Conservation (phyloP, 768 basidiomycete species). For the Boletus vermiculosoides region DNA sequence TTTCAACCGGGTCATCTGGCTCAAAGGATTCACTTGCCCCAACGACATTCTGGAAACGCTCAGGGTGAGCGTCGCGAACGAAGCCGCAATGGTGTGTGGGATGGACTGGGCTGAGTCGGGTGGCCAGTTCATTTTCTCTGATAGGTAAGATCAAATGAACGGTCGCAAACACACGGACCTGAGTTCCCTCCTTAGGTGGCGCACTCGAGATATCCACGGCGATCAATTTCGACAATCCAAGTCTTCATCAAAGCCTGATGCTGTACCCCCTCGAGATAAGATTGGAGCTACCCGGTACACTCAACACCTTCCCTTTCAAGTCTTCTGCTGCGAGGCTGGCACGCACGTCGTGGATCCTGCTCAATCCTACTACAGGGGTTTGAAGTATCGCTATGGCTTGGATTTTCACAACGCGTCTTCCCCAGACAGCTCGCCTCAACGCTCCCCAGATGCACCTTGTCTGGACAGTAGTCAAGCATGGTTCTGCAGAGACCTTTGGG, state of each 20-base stretch:
- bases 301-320: conserved; percentile 95
- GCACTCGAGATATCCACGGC: conserved; percentile 96
- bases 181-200: conserved; percentile 59
- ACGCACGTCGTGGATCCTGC: conserved; percentile 95
- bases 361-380: conserved; percentile 92
- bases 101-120: conserved; percentile 99
- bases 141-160: conserved; percentile 57
- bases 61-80: conserved; percentile 84
- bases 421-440: conserved; percentile 49
- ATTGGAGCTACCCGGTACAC: conserved; percentile 80
- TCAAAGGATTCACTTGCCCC: conserved; percentile 98
- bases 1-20: conserved; percentile 92
- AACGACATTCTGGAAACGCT: conserved; percentile 97
- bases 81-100: conserved; percentile 98
- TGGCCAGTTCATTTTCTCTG: conserved; percentile 97
- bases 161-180: background rate
- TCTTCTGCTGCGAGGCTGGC: conserved; percentile 98
- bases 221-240: conserved; percentile 98
- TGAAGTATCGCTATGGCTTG: conserved; percentile 78
- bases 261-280: conserved; percentile 89
- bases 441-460: conserved; percentile 81
- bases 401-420: conserved; percentile 80
- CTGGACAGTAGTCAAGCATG: conserved; percentile 96
- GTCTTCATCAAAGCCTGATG: conserved; percentile 86
- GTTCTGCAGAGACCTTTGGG: conserved; percentile 98